phyloP scores from a whole-genome alignment of 768 basidiomycete genomes.

The Boletus bicolor region DNA sequence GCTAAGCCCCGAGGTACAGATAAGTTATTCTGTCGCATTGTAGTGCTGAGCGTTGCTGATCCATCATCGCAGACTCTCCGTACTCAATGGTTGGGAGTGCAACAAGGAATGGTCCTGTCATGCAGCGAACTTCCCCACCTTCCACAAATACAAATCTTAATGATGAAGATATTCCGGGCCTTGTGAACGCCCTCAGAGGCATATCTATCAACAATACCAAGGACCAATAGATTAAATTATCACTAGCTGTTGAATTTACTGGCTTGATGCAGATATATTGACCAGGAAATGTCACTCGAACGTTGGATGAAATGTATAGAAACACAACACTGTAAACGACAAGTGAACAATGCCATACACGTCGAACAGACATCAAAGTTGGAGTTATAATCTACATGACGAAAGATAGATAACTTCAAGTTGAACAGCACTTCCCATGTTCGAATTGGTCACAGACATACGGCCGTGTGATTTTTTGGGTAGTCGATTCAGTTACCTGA shows the following conservation, averaged over 20 bases:
- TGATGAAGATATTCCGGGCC: slow-evolving; percentile 5
- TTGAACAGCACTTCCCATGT: neutral
- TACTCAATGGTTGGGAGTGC: neutral
- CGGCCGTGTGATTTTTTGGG: neutral
- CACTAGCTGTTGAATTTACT: neutral
- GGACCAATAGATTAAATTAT: neutral
- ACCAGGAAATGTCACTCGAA: neutral
- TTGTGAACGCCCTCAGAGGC: slow-evolving; percentile 11
- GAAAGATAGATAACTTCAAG: neutral
- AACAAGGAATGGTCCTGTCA: neutral
- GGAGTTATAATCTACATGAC: neutral
- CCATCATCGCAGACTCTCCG: slow-evolving; percentile 18
- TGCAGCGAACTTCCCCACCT: neutral
- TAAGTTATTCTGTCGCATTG: neutral
- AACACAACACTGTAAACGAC: neutral
- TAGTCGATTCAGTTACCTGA: too few relatives aligned
- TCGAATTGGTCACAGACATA: too few relatives aligned
- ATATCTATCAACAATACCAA: slow-evolving; percentile 10
- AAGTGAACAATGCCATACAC: neutral
- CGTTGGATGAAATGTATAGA: neutral
- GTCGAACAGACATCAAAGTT: neutral
- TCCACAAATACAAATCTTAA: neutral
- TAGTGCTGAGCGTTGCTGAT: neutral
- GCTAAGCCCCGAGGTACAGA: slow-evolving; percentile 43
- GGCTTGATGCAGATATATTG: neutral